Percentiles rank a stretch among this genome's conserved stretches.
phyloP scores from a whole-genome alignment of 2,329 filamentous ascomycete genomes.

The Aureobasidium lini region DNA sequence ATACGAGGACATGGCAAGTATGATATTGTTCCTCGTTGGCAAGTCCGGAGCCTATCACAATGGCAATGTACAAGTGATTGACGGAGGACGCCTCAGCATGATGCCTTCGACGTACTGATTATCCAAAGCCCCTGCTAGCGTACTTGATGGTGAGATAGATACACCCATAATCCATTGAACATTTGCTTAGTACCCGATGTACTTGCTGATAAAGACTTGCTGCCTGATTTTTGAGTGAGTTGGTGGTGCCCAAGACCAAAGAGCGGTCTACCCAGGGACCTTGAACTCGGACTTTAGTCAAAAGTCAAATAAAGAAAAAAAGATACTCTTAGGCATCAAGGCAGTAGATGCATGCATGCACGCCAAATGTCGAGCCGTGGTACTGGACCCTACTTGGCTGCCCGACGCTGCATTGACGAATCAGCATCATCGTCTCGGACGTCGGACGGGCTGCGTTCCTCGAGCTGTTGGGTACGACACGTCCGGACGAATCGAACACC shows the following conservation, averaged over 20 bases:
- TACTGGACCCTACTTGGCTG: constrained; percentile 9
- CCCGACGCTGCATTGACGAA: constrained; percentile 12
- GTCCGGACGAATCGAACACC: background rate
- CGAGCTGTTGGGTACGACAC: constrained; percentile 7
- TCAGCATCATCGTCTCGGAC: constrained; percentile 3
- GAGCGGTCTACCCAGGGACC: constrained; percentile 4
- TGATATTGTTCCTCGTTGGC: constrained; percentile 45
- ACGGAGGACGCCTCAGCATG: constrained; percentile 31
- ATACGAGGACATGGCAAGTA: constrained; percentile 42
- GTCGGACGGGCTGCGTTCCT: constrained; percentile 5
- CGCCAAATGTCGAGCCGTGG: constrained; percentile 4
- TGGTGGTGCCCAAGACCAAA: constrained; percentile 6
- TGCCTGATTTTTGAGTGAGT: background rate
- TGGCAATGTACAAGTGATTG: constrained; percentile 43
- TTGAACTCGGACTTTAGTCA: background rate
- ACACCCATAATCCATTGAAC: background rate
- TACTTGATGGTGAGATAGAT: background rate
- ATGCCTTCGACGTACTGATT: constrained; percentile 17
- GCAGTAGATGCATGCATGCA: constrained; percentile 7
- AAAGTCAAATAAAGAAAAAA: background rate
- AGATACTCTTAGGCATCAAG: constrained; percentile 8
- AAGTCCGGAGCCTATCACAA: constrained; percentile 48
- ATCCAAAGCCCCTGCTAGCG: background rate
- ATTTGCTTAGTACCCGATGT: background rate
- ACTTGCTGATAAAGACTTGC: background rate